These are phyloP conservation scores for Pseudozyma flocculosa DNA, from an alignment of 1,284 basidiomycete species.

Conservation along the genomic window DNA sequence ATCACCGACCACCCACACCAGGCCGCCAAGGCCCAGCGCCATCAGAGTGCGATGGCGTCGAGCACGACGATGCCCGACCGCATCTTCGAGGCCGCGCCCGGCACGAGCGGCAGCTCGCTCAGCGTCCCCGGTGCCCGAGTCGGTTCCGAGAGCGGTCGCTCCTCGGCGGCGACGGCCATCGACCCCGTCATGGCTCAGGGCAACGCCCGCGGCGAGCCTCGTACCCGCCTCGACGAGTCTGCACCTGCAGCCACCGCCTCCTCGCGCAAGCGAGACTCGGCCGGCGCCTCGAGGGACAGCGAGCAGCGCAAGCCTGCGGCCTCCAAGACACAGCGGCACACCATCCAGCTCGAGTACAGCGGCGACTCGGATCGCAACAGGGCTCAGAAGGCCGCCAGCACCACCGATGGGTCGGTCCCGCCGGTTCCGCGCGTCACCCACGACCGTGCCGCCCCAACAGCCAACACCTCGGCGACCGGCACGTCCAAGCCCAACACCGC, in stretches of 20 bases:
- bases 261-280: background rate
- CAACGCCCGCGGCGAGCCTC: conserved; percentile 37
- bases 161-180: background rate
- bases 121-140: background rate
- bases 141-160: background rate
- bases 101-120: background rate
- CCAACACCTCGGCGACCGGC: background rate
- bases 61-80: conserved; percentile 35
- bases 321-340: conserved; percentile 50
- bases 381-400: background rate
- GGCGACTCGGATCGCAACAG: conserved; percentile 5
- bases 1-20: background rate
- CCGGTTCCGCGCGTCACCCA: conserved; percentile 5
- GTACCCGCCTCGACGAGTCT: conserved; percentile 29
- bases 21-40: conserved; percentile 13
- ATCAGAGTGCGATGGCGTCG: conserved; percentile 26
- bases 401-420: background rate
- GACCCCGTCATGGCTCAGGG: conserved; percentile 33
- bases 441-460: conserved; percentile 1
- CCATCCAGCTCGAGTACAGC: conserved; percentile 53
- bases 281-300: conserved; percentile 1
- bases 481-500: background rate
- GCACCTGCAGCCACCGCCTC: background rate
- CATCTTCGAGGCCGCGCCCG: conserved; percentile 16
- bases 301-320: conserved; percentile 25